These are phyloP conservation scores for Solanum chilense DNA, from an alignment of 257 asterid species.

Conservation along the genomic window DNA sequence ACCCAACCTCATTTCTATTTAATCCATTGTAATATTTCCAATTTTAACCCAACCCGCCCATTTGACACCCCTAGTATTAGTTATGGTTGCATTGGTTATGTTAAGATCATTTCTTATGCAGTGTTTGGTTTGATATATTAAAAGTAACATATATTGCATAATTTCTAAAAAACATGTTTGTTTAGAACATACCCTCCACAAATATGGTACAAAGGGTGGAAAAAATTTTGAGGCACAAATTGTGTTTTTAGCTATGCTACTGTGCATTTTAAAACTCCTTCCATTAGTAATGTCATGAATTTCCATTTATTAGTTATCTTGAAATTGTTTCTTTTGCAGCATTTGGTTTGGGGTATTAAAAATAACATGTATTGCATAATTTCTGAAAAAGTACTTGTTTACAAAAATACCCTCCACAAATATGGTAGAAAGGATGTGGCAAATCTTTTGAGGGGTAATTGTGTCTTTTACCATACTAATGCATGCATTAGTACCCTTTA, in stretches of 20 bases:
- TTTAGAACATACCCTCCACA: background rate
- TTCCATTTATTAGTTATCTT: background rate
- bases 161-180: background rate
- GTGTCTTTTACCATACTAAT: background rate
- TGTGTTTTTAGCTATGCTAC: background rate
- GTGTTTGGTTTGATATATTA: background rate
- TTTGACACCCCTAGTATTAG: background rate
- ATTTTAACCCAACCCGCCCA: too few relatives aligned
- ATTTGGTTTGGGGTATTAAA: background rate
- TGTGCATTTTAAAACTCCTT: background rate
- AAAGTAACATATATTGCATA: background rate
- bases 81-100: background rate
- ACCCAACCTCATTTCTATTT: too few relatives aligned
- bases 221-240: background rate
- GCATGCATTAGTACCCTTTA: background rate
- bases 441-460: background rate
- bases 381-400: background rate
- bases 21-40: too few relatives aligned
- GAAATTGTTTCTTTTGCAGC: background rate
- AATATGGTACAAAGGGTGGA: background rate
- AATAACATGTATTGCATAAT: background rate
- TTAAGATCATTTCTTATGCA: background rate
- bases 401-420: background rate
- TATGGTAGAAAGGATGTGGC: background rate
- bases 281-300: background rate